Conservation (phyloP, 2,329 filamentous ascomycete genomes). For the Pseudopyricularia javanii region DNA sequence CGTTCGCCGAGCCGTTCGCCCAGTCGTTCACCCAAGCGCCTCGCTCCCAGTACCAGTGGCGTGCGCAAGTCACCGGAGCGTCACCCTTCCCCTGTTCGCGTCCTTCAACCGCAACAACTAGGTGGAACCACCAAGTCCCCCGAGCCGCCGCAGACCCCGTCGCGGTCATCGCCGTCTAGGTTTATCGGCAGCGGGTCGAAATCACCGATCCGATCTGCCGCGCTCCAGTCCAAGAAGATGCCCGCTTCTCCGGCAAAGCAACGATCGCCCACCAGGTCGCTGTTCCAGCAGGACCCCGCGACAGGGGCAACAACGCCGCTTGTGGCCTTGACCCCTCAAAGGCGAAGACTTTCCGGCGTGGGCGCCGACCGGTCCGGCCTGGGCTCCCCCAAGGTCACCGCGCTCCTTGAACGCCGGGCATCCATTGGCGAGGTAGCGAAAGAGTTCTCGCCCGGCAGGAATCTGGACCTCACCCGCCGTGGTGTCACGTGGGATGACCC, state of each 20-base stretch:
- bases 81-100: constrained; percentile 3
- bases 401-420: constrained; percentile 55
- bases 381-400: constrained; percentile 63
- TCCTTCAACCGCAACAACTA: neutral
- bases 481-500: constrained; percentile 56
- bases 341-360: constrained; percentile 50
- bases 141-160: constrained; percentile 5
- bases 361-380: constrained; percentile 59
- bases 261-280: constrained; percentile 11
- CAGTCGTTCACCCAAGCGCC: constrained; percentile 39
- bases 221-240: constrained; percentile 15
- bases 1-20: neutral
- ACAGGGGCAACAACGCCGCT: constrained; percentile 49
- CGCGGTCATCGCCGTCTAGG: constrained; percentile 9
- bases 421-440: constrained; percentile 58
- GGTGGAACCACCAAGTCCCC: neutral
- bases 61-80: constrained; percentile 34
- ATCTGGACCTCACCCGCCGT: constrained; percentile 17
- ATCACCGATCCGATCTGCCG: constrained; percentile 12
- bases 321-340: constrained; percentile 49
- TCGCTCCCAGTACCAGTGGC: constrained; percentile 36
- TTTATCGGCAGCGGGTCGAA: constrained; percentile 14
- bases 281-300: constrained; percentile 41
- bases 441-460: constrained; percentile 45
- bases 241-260: constrained; percentile 14